These are phyloP conservation scores for Ganoderma multipileum DNA, from an alignment of 1,284 basidiomycete genomes.

Conservation along the genomic window DNA sequence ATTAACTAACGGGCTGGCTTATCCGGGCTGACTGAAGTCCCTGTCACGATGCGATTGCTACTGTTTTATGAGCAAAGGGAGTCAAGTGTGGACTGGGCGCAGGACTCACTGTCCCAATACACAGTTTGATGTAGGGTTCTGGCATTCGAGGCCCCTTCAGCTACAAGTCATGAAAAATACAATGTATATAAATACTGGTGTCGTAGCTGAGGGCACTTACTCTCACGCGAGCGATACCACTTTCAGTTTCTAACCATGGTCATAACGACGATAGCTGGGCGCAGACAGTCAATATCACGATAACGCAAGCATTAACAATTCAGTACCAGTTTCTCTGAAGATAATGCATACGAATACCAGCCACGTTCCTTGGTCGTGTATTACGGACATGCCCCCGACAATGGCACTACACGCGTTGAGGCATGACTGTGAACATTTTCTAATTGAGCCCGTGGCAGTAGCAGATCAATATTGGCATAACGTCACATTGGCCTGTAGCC, in stretches of 20 bases:
- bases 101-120: neutral
- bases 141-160: neutral
- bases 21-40: too few relatives aligned
- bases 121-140: neutral
- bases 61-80: neutral
- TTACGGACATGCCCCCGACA: neutral
- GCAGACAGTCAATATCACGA: neutral
- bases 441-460: neutral
- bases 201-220: neutral
- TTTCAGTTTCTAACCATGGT: neutral
- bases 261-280: neutral
- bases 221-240: neutral
- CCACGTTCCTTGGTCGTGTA: neutral
- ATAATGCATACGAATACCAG: neutral
- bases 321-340: neutral
- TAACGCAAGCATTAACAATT: neutral
- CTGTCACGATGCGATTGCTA: neutral
- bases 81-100: too few relatives aligned
- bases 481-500: neutral
- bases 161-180: neutral
- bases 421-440: neutral
- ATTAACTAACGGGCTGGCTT: too few relatives aligned
- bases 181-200: neutral
- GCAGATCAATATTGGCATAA: neutral
- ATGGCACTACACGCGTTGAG: neutral